Conservation (phyloP, 768 basidiomycete genomes). For the Russula brevipes region DNA sequence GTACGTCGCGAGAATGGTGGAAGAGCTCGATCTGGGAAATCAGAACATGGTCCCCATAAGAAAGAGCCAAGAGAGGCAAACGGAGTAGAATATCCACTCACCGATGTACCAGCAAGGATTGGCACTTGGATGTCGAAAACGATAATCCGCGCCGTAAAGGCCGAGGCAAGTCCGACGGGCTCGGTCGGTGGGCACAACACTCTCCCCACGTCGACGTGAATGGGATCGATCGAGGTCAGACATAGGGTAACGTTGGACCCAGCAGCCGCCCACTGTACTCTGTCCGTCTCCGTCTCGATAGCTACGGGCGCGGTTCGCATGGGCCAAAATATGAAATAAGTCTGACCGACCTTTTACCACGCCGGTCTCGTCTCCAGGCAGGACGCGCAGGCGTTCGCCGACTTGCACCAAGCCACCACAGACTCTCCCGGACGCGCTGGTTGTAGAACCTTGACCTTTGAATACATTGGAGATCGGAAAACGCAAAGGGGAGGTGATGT, state of each 20-base stretch:
- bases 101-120: slow-evolving; percentile 81
- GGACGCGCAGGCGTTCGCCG: slow-evolving; percentile 78
- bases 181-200: slow-evolving; percentile 76
- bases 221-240: slow-evolving; percentile 76
- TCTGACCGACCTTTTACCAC: slow-evolving; percentile 52
- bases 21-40: slow-evolving; percentile 71
- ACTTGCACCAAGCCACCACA: slow-evolving; percentile 88
- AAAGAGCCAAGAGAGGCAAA: no score
- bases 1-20: slow-evolving; percentile 89
- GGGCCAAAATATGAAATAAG: background rate
- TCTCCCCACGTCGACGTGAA: slow-evolving; percentile 81
- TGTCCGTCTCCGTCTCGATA: slow-evolving; percentile 77
- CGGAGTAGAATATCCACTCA: slow-evolving; percentile 34
- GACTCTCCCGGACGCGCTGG: slow-evolving; percentile 76
- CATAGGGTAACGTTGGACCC: slow-evolving; percentile 87
- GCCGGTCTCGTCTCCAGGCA: slow-evolving; percentile 90
- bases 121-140: slow-evolving; percentile 91
- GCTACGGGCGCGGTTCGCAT: slow-evolving; percentile 40
- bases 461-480: slow-evolving; percentile 95
- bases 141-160: slow-evolving; percentile 84
- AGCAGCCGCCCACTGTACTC: slow-evolving; percentile 80
- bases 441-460: slow-evolving; percentile 76
- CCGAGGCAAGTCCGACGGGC: slow-evolving; percentile 67
- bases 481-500: slow-evolving; percentile 71
- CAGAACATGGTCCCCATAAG: background rate